These are phyloP conservation scores for Colletotrichum sojae DNA, from an alignment of 2,329 filamentous ascomycete species.

Conservation along the genomic window DNA sequence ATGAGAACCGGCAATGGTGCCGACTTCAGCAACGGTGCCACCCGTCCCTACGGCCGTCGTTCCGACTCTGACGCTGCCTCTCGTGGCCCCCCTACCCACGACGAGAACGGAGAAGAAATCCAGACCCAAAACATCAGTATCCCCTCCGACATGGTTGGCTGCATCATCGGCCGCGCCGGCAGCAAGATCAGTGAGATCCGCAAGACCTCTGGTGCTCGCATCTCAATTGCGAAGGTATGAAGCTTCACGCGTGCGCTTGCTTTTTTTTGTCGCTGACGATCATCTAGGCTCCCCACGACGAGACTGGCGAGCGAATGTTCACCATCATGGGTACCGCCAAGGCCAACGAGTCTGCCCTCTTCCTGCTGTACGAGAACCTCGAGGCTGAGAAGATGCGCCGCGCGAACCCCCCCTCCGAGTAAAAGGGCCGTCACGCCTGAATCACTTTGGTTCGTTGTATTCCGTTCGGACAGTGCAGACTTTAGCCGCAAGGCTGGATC, in stretches of 20 bases:
- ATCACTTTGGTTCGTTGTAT: constrained; percentile 23
- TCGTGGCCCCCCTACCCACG: constrained; percentile 88
- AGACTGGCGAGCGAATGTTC: constrained; percentile 99
- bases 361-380: constrained; percentile 97
- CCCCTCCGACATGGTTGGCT: constrained; percentile 99
- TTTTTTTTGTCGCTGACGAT: constrained; percentile 24
- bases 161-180: constrained; percentile 95
- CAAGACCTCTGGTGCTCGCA: constrained; percentile 95
- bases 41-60: constrained; percentile 80
- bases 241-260: constrained; percentile 20
- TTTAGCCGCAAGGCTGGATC: constrained; percentile 37
- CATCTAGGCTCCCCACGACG: constrained; percentile 85
- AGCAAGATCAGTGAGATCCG: constrained; percentile 99
- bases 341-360: constrained; percentile 95
- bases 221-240: constrained; percentile 92
- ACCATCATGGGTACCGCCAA: constrained; percentile 97
- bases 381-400: constrained; percentile 99
- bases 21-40: constrained; percentile 82
- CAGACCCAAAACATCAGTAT: constrained; percentile 99
- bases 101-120: constrained; percentile 97
- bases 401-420: constrained; percentile 78
- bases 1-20: constrained; percentile 97
- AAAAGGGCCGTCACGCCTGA: constrained; percentile 46
- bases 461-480: constrained; percentile 31
- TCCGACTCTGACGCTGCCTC: constrained; percentile 86